A percentile compares a stretch with the other conserved stretches of the same genome.
phyloP scores from a whole-genome alignment of 2,329 filamentous ascomycete species.

The Fusarium kyushuense region DNA sequence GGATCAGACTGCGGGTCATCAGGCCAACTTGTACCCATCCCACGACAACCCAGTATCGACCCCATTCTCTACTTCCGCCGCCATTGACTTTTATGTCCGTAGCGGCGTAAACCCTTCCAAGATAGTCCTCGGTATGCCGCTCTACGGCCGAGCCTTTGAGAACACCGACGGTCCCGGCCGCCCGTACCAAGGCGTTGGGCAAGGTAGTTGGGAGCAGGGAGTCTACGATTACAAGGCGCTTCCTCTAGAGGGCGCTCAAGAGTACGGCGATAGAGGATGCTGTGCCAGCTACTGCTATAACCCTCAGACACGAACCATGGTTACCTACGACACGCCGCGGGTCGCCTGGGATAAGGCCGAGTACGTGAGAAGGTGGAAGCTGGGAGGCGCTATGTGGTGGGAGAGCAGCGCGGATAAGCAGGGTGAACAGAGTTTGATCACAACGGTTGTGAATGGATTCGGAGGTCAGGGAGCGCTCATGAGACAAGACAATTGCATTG shows the following conservation, averaged over 20 bases:
- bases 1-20: conserved; percentile 78
- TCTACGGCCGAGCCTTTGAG: conserved; percentile 89
- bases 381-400: conserved; percentile 99
- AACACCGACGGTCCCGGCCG: conserved; percentile 80
- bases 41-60: conserved; percentile 70
- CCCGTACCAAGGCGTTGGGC: conserved; percentile 77
- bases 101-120: conserved; percentile 76
- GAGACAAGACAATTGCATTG: conserved; percentile 68
- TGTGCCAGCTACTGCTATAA: conserved; percentile 85
- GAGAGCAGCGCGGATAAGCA: conserved; percentile 83
- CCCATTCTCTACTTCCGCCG: conserved; percentile 80
- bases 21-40: conserved; percentile 80
- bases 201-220: conserved; percentile 86
- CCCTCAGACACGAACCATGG: conserved; percentile 69
- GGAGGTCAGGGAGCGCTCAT: conserved; percentile 66
- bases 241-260: conserved; percentile 74
- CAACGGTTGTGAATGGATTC: conserved; percentile 69
- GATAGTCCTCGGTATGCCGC: conserved; percentile 89
- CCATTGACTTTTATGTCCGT: conserved; percentile 76
- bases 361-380: conserved; percentile 73
- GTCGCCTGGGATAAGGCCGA: conserved; percentile 77
- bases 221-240: conserved; percentile 91
- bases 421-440: conserved; percentile 75
- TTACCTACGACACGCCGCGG: conserved; percentile 81
- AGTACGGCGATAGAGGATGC: conserved; percentile 71